Conservation (phyloP, 2,329 filamentous ascomycete genomes). For the Paraphoma chrysanthemicola region DNA sequence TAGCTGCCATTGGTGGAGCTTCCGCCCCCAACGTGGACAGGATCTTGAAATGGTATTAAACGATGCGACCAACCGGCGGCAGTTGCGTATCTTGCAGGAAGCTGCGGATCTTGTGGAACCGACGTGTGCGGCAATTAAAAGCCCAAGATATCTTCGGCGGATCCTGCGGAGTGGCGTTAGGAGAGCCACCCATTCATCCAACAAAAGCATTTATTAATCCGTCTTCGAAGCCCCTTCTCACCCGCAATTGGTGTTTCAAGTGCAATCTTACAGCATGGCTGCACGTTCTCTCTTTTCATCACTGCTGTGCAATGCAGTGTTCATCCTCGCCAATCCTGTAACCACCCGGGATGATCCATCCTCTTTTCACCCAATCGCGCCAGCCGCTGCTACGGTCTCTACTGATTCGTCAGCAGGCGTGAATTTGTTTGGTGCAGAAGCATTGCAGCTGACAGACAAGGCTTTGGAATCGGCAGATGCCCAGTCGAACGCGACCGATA, state of each 20-base stretch:
- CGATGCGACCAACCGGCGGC: not conserved
- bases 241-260: not conserved
- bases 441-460: conserved; percentile 21
- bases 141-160: not conserved
- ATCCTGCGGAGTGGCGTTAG: not conserved
- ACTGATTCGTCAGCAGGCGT: conserved; percentile 11
- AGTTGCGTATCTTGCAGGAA: not conserved
- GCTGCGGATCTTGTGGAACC: not conserved
- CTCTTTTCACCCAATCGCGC: not conserved
- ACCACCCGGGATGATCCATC: not conserved
- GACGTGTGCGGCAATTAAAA: not conserved
- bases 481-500: conserved; percentile 5
- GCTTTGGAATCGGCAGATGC: conserved; percentile 3
- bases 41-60: not conserved
- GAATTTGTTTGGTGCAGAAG: conserved; percentile 13
- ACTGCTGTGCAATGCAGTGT: not conserved
- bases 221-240: not conserved
- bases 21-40: not conserved
- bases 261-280: not conserved
- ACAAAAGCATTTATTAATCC: not conserved
- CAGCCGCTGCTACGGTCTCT: conserved; percentile 7
- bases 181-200: not conserved
- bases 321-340: not conserved
- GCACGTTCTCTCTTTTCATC: not conserved
- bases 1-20: not conserved